Evolutionary conservation across 73 alveolate genomes (phyloP), one percentile per base, ranked within the genome.

Genomic region (Paraurostyla sp.): DNA sequence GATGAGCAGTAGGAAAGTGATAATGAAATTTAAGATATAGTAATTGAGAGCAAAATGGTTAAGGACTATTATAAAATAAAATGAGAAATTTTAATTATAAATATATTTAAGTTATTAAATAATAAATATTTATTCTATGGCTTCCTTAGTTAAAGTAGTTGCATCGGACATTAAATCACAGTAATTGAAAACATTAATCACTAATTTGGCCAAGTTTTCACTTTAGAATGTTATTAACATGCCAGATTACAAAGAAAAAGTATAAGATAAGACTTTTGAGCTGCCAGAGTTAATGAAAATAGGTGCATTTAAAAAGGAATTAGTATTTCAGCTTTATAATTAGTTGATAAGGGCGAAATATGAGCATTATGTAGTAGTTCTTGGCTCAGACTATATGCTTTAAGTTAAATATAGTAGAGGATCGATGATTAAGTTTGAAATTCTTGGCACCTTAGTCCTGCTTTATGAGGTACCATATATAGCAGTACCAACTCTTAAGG

Each of bases 401-500:
- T 22, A 75, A 18, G 87, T 75, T 20, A 75, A 75, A 46, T 75
- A 75, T 49, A 43, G 87, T 33, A 75, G 48, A 33, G 87, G 87
- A 43, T 36, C 75, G 2, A 49, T 75, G 73, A 22, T 75, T 11
- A 75, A 75, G 51, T 49, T 46, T 48, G 75, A 46, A 16, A 49
- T 75, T 7, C 57, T 32, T 4, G 69, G 75, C 7, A n/a, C 18
- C 9, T 46, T 49, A 6, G 54, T 75, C 18, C 23, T 75, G 56
- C 52, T 75, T 11, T 75, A 75, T 49, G 87, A 75, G 40, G 73
- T 75, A 9, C 87, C 87, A 9, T 75, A 48, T 33, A 75, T 75
- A 48, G 76, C 69, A n/a, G 87, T 75, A 33, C 87, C 87, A 16
- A 75, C 87, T 11, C 76, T 75, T 16, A 43, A 23, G 33, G 87